These are phyloP conservation scores for Jasminum sambac DNA, from an alignment of 257 asterid genomes.

Conservation along the genomic window DNA sequence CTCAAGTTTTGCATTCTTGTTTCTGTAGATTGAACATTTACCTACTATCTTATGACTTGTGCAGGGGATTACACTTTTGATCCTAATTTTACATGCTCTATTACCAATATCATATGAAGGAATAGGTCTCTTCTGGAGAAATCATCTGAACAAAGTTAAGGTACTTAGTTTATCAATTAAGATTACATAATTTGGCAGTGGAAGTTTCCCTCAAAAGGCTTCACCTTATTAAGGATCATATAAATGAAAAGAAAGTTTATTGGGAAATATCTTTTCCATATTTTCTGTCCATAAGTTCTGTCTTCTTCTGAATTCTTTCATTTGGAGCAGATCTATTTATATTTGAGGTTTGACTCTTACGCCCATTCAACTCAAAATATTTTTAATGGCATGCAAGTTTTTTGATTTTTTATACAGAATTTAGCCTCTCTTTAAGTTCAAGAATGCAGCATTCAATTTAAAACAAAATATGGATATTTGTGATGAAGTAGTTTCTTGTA, in stretches of 20 bases:
- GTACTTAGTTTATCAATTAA: constrained; percentile 38
- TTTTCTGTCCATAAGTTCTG: background rate
- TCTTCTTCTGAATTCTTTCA: background rate
- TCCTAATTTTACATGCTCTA: constrained; percentile 68
- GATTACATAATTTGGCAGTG: constrained; percentile 15
- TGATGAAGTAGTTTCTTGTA: background rate
- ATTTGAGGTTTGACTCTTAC: background rate
- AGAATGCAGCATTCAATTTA: background rate
- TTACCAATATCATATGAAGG: constrained; percentile 88
- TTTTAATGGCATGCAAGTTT: background rate
- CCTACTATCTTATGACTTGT: constrained; percentile 26
- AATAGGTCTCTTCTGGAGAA: constrained; percentile 65
- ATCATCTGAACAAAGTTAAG: constrained; percentile 64
- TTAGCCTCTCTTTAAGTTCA: background rate
- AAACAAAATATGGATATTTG: background rate
- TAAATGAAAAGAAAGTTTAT: background rate
- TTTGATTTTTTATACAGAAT: background rate
- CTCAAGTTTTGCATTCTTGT: background rate
- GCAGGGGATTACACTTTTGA: constrained; percentile 69
- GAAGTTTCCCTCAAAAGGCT: constrained; percentile 3
- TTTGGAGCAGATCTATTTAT: background rate
- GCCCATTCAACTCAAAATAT: background rate
- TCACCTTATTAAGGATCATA: background rate
- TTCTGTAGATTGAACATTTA: constrained; percentile 23
- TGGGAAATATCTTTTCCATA: background rate